Evolutionary conservation across 495 filamentous ascomycete species (phyloP), one percentile per base, ranked within the genome.

Genomic region (Paragyromitra xinjiangensis): DNA sequence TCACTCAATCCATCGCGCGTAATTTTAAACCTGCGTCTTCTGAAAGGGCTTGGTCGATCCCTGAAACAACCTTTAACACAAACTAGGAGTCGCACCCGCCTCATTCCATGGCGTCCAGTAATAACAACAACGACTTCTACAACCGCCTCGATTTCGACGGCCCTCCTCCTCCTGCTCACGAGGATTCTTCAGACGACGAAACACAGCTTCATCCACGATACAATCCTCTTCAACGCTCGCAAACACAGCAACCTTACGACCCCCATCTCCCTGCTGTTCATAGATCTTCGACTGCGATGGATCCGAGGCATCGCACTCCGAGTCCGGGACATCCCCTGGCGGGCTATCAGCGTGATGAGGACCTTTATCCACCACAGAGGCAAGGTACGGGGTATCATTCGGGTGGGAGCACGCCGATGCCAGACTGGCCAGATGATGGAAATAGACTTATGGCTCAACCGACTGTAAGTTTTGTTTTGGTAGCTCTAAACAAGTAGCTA

Each of bases 301-400:
- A 80, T 69, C 78, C 71, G 26, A 79, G 75, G 19, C 70, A 81
- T 65, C 67, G 79, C 39, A 78, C 79, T 9, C 80, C 80, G 48
- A 81, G 79, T 3, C 80, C 80, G 39, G 78, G 62, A 34, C 78
- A 80, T 16, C 69, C 78, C 44, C 66, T 81, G 58, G 78, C 78
- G 34, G 79, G 79, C 4, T 81, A 81, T 16, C 73, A 81, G 56
- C 78, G 58, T 11, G 67, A 81, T n/a, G 80, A 81, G n/a, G 70
- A 75, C 4, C 80, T 77, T 9, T 81, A 78, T 71, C 55, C 73
- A 11, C 81, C 71, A 3, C 78, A 75, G 56, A 72, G 81, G 59
- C 81, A 82, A 61, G 78, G 82, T 61, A 82, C 80, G 4, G 80
- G 80, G 16, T 82, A 81, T 65, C 67, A 62, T 4, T 37, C 72